Percentiles rank a stretch among this genome's conserved stretches.
These are phyloP conservation scores for Heterococcus sp. DNA, from an alignment of 108 stramenopile genomes.

Conservation along the genomic window DNA sequence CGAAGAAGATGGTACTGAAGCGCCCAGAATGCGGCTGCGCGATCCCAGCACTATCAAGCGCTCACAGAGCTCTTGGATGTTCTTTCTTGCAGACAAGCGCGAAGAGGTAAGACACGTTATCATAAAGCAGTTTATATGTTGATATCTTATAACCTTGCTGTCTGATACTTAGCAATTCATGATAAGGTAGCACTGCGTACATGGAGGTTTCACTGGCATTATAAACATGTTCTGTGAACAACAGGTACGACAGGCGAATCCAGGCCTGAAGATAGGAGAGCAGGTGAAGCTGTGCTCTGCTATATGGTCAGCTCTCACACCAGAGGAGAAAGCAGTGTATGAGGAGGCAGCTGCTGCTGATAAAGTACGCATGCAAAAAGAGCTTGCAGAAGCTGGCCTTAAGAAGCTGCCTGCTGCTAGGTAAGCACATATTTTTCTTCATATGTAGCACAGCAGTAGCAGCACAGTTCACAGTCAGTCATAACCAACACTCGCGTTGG, in stretches of 20 bases:
- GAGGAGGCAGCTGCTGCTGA: slow-evolving; percentile 17
- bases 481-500: too few relatives aligned
- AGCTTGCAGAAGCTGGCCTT: slow-evolving; percentile 27
- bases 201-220: too few relatives aligned
- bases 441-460: too few relatives aligned
- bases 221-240: too few relatives aligned
- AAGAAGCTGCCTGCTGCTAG: slow-evolving; percentile 21
- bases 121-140: too few relatives aligned
- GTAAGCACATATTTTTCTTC: too few relatives aligned
- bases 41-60: slow-evolving; percentile 19
- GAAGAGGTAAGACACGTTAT: slow-evolving; percentile 21
- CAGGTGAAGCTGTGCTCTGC: neutral
- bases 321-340: neutral
- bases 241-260: neutral
- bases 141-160: too few relatives aligned
- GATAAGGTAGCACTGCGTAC: too few relatives aligned
- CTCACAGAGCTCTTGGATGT: slow-evolving; percentile 39
- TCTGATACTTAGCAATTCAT: too few relatives aligned
- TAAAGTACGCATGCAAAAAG: slow-evolving; percentile 34
- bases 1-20: neutral
- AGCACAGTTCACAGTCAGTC: too few relatives aligned
- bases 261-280: neutral
- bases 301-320: neutral
- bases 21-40: neutral
- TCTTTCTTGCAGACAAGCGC: slow-evolving; percentile 40